A percentile compares a stretch with the other conserved stretches of the same genome.
Evolutionary conservation across 2,329 filamentous ascomycete genomes (phyloP).

Genomic region (Aspergillus spinulosporus): DNA sequence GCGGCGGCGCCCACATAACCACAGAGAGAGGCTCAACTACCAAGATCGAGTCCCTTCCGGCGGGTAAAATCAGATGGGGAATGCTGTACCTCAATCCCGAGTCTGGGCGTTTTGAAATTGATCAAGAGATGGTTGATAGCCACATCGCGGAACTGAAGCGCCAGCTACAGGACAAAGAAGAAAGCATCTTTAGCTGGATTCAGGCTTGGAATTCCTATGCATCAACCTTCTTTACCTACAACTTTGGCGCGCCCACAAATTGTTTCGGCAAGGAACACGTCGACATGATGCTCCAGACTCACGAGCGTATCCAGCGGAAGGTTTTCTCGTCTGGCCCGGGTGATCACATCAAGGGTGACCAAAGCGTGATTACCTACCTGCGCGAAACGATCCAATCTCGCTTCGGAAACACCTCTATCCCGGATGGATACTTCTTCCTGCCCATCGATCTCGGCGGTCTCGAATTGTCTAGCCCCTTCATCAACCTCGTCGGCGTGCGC

Average conservation of each 20-base stretch:
- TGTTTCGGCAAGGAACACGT: conserved; percentile 18
- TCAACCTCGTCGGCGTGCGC: conserved; percentile 11
- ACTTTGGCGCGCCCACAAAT: conserved; percentile 18
- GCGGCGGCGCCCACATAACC: conserved; percentile 6
- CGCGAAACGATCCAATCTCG: conserved; percentile 13
- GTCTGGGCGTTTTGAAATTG: conserved; percentile 18
- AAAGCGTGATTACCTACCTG: conserved; percentile 12
- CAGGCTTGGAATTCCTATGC: conserved; percentile 20
- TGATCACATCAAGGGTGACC: neutral
- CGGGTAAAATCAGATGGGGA: conserved; percentile 17
- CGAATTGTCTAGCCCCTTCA: conserved; percentile 17
- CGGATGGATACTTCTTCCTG: conserved; percentile 19
- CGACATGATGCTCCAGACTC: conserved; percentile 18
- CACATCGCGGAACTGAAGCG: conserved; percentile 11
- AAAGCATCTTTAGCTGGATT: conserved; percentile 17
- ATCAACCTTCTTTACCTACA: conserved; percentile 18
- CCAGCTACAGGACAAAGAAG: conserved; percentile 12
- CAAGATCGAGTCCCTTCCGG: neutral
- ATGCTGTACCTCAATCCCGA: conserved; percentile 18
- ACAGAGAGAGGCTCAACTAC: neutral
- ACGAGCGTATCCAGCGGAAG: conserved; percentile 17
- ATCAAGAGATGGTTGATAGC: conserved; percentile 16
- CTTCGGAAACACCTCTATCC: conserved; percentile 6
- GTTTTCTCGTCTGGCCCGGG: neutral
- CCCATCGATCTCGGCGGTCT: conserved; percentile 19